Percentiles rank a stretch among this genome's conserved stretches.
These are phyloP conservation scores for Chondrus crispus DNA, from an alignment of 23 red algal genomes.

Conservation along the genomic window DNA sequence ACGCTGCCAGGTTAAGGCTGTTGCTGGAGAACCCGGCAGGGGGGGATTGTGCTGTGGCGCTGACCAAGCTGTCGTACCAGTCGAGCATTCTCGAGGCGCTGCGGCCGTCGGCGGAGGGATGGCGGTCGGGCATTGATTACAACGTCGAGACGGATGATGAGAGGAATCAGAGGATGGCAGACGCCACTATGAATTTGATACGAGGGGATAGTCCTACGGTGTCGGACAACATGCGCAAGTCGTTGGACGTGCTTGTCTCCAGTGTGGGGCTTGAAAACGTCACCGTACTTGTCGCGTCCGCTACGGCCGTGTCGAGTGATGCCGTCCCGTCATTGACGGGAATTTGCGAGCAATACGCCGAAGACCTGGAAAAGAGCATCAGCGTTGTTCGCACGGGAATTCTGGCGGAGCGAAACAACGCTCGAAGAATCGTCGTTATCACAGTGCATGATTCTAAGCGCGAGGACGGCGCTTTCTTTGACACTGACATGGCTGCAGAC, in stretches of 20 bases:
- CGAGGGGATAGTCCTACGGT: background rate
- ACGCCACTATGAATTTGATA: background rate
- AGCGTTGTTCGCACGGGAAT: conserved; percentile 44
- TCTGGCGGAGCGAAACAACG: conserved; percentile 26
- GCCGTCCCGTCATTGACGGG: background rate
- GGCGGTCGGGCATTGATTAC: conserved; percentile 29
- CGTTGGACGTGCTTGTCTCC: conserved; percentile 44
- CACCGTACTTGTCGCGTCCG: conserved; percentile 41
- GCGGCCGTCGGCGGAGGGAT: background rate
- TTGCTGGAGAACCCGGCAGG: conserved; percentile 22
- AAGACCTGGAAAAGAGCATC: background rate
- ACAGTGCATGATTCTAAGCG: conserved; percentile 39
- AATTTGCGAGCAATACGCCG: conserved; percentile 34
- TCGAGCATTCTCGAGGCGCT: background rate
- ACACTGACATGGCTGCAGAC: conserved; percentile 43
- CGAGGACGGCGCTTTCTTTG: conserved; percentile 39
- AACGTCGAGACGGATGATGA: background rate
- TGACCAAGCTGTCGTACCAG: conserved; percentile 37
- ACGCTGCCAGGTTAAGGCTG: conserved; percentile 54
- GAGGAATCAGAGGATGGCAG: background rate
- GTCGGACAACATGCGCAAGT: conserved; percentile 19
- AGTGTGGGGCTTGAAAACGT: conserved; percentile 58
- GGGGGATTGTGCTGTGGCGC: conserved; percentile 20
- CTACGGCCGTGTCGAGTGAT: conserved; percentile 2
- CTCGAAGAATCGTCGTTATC: conserved; percentile 22